phyloP scores from a whole-genome alignment of 2,329 filamentous ascomycete genomes.

The Botrytis paeoniae region DNA sequence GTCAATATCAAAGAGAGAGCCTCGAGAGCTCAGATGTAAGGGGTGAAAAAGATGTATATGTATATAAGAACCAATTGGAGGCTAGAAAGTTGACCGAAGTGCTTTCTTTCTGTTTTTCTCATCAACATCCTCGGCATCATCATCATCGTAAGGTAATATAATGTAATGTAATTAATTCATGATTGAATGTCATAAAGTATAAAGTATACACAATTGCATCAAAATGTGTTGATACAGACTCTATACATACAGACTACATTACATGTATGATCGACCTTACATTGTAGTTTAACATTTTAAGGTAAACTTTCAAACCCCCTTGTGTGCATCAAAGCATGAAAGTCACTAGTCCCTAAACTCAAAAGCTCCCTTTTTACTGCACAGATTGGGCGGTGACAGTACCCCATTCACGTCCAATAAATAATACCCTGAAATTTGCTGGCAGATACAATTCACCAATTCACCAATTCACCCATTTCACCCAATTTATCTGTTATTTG shows the following conservation, averaged over 20 bases:
- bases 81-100: not conserved
- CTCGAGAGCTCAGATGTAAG: not conserved
- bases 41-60: not conserved
- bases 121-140: not conserved
- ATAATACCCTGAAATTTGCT: not conserved
- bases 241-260: not conserved
- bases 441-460: not conserved
- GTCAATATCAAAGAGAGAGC: not conserved
- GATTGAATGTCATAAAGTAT: not conserved
- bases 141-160: no score
- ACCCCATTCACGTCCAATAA: not conserved
- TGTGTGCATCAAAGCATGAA: not conserved
- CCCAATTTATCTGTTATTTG: not conserved
- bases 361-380: not conserved
- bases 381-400: conserved; percentile 1
- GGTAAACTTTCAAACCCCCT: not conserved
- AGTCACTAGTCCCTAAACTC: conserved; percentile 4
- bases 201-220: not conserved
- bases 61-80: not conserved
- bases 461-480: not conserved
- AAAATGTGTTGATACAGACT: not conserved
- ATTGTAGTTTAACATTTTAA: not conserved
- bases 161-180: not conserved
- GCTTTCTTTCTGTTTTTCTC: not conserved
- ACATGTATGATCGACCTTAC: no score